Percentiles rank a stretch among this genome's conserved stretches.
Conservation (phyloP, 495 filamentous ascomycete genomes). For the Lasiosphaeria hispida region DNA sequence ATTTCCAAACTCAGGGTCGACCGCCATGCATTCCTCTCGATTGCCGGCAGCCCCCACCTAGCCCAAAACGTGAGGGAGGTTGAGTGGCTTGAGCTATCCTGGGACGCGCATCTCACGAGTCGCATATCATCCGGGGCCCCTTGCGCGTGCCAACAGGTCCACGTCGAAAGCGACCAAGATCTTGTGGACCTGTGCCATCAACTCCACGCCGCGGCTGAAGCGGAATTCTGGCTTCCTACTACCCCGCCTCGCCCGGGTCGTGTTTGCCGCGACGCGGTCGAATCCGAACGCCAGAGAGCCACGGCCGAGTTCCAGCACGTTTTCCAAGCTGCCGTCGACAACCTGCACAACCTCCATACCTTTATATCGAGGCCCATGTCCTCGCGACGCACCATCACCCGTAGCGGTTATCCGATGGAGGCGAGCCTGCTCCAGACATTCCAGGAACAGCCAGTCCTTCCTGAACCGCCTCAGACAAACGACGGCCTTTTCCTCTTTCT, state of each 20-base stretch:
- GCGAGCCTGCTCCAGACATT: background rate
- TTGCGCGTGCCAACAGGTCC: no score
- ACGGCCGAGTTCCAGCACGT: background rate
- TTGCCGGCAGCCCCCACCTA: constrained; percentile 8
- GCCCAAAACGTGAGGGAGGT: constrained; percentile 11
- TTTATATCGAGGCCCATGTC: constrained; percentile 12
- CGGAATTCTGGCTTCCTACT: no score
- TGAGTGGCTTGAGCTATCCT: constrained; percentile 13
- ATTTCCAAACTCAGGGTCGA: constrained; percentile 10
- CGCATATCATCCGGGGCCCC: background rate
- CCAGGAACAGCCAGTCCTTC: background rate
- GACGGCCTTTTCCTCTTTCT: constrained; percentile 17
- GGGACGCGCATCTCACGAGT: background rate
- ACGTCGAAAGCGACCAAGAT: no score
- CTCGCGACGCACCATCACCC: background rate
- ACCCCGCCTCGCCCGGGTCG: no score
- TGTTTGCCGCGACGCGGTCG: background rate
- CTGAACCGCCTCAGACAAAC: background rate
- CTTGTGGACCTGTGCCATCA: no score
- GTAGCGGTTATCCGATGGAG: background rate
- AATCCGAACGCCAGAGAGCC: background rate
- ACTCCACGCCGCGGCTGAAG: no score
- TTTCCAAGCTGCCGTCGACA: constrained; percentile 8
- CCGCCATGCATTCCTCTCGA: constrained; percentile 13
- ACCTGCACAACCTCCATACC: constrained; percentile 14